A percentile compares a stretch with the other conserved stretches of the same genome.
phyloP scores from a whole-genome alignment of 768 basidiomycete genomes.

The Tremella mesenterica region DNA sequence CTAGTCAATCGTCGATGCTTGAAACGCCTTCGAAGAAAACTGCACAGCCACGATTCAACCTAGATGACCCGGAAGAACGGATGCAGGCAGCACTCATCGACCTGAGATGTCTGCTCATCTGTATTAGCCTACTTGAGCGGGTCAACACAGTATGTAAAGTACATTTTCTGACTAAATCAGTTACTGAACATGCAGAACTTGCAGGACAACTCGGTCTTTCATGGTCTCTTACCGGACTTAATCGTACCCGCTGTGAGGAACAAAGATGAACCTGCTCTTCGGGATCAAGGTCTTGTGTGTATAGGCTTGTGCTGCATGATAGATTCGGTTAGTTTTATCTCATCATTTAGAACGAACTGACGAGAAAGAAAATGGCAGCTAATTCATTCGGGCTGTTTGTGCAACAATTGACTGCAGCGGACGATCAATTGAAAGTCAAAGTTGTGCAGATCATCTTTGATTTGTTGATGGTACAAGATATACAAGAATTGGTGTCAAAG shows the following conservation, averaged over 20 bases:
- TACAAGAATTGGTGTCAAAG: slow-evolving; percentile 43
- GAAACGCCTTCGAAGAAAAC: slow-evolving; percentile 33
- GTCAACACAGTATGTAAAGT: slow-evolving; percentile 62
- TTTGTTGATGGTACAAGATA: slow-evolving; percentile 73
- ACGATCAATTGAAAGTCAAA: slow-evolving; percentile 58
- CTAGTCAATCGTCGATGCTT: slow-evolving; percentile 29
- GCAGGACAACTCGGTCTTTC: slow-evolving; percentile 61
- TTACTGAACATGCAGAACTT: slow-evolving; percentile 41
- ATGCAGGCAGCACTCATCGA: slow-evolving; percentile 58
- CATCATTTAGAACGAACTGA: slow-evolving; percentile 10
- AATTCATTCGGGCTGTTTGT: slow-evolving; percentile 71
- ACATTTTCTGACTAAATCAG: background rate
- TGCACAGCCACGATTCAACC: slow-evolving; percentile 10
- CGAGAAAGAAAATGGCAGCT: slow-evolving; percentile 48
- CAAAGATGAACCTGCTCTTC: slow-evolving; percentile 64
- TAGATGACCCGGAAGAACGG: slow-evolving; percentile 54
- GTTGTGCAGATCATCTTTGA: slow-evolving; percentile 80
- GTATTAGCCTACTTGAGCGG: slow-evolving; percentile 74
- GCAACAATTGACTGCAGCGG: slow-evolving; percentile 59
- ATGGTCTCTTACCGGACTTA: slow-evolving; percentile 64
- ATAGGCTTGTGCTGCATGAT: slow-evolving; percentile 81
- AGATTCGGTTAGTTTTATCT: slow-evolving; percentile 43
- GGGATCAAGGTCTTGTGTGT: slow-evolving; percentile 70
- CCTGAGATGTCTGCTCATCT: slow-evolving; percentile 63
- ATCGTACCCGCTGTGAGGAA: slow-evolving; percentile 84